Evolutionary conservation across 768 basidiomycete genomes (phyloP), one percentile per base, ranked within the genome.

Genomic region (Coprinellus aureogranulatus): DNA sequence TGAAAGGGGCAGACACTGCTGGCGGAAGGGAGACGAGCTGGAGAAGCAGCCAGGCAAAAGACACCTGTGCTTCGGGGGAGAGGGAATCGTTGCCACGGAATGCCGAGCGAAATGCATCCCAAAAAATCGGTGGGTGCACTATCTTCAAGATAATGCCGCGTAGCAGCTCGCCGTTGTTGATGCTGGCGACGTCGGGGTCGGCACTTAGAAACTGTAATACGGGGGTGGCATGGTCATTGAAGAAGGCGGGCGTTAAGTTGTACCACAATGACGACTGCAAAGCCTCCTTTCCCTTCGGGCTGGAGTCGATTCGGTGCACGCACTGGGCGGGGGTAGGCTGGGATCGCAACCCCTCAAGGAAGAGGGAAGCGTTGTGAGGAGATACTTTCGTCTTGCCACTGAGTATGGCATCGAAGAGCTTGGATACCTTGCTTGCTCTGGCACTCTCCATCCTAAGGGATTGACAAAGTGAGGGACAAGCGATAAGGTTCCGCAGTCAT

Each of bases 41-140:
- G 18, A 77, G 68, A 3, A 87, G 73, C n/a, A 85, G 70, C 75
- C 74, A 78, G 0, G 75, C 80, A 58, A 84, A 81, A 10, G 65
- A 65, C 9, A 31, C 53, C 58, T 81, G 73, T 0, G 71, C 76
- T 8, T 65, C 48, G 20, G 72, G 67, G 45, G 68, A 55, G 22
- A 82, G 64, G 4, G 63, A 60, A 16, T 68, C 34, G 6, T 67
- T 18, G 62, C 65, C 28, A 70, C 62, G 30, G 78, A 80, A 18
- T 74, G 75, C 9, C 64, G 51, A 1, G 14, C 63, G 58, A 55
- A 78, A 77, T 5, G 66, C 62, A 44, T 54, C 61, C 81, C 81
- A 85, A 61, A 84, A 84, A 28, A 82, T 70, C 0, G 81, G 76
- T 0, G 82, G 83, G 0, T 83, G 72, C 12, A 79, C 74, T 23